phyloP scores from a whole-genome alignment of 345 rosid genomes.

The Populus alba region DNA sequence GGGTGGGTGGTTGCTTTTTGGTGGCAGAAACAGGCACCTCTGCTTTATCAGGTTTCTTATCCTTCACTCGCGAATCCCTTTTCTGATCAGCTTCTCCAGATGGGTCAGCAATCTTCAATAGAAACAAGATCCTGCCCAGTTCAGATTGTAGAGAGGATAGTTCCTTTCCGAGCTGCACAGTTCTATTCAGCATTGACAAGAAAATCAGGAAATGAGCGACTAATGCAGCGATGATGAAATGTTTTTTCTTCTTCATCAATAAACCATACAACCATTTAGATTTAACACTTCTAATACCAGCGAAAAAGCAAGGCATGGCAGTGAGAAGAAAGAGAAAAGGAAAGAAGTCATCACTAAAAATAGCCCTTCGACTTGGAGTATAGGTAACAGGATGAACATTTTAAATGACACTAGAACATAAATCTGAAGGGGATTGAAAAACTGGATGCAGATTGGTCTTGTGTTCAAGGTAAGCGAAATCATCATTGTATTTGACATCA shows the following conservation, averaged over 20 bases:
- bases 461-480: background rate
- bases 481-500: background rate
- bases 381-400: background rate
- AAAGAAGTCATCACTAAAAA: background rate
- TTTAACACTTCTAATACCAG: background rate
- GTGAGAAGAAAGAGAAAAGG: background rate
- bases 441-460: background rate
- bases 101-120: conserved; percentile 91
- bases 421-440: background rate
- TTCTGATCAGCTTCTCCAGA: conserved; percentile 69
- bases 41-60: conserved; percentile 30
- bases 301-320: background rate
- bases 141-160: conserved; percentile 64
- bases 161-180: conserved; percentile 60
- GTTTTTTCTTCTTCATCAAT: background rate
- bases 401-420: background rate
- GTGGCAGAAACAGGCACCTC: conserved; percentile 31
- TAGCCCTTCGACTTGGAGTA: background rate
- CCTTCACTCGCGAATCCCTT: conserved; percentile 53
- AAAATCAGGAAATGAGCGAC: conserved; percentile 13
- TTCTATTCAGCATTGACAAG: conserved; percentile 64
- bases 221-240: background rate
- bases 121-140: conserved; percentile 61
- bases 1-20: conserved; percentile 27
- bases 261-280: background rate